A percentile compares a stretch with the other conserved stretches of the same genome.
These are phyloP conservation scores for Hypoxylon sp. DNA, from an alignment of 2,329 filamentous ascomycete species.

Conservation along the genomic window DNA sequence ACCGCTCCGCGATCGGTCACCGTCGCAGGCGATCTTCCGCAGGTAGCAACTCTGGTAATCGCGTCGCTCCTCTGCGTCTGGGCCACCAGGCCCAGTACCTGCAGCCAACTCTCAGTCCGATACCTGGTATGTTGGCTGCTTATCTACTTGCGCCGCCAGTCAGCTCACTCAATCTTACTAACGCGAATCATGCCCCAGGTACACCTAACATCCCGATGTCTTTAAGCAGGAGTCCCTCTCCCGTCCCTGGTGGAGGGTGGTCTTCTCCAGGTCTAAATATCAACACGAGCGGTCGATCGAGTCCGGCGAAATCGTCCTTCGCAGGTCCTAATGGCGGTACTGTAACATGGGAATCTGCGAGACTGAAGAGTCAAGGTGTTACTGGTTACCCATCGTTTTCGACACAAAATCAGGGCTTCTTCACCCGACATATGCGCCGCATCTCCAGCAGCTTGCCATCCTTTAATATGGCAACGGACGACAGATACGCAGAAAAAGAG, in stretches of 20 bases:
- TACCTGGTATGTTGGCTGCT: slow-evolving; percentile 64
- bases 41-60: slow-evolving; percentile 51
- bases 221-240: slow-evolving; percentile 88
- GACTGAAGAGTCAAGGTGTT: slow-evolving; percentile 79
- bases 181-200: slow-evolving; percentile 55
- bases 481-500: slow-evolving; percentile 80
- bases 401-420: slow-evolving; percentile 87
- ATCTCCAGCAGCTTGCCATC: slow-evolving; percentile 83
- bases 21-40: slow-evolving; percentile 65
- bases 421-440: slow-evolving; percentile 84
- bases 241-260: slow-evolving; percentile 87
- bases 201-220: slow-evolving; percentile 77
- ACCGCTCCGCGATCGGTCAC: slow-evolving; percentile 62
- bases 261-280: slow-evolving; percentile 83
- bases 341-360: slow-evolving; percentile 86
- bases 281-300: slow-evolving; percentile 75
- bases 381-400: slow-evolving; percentile 83
- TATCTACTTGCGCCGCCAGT: slow-evolving; percentile 30
- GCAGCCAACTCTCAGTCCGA: slow-evolving; percentile 62
- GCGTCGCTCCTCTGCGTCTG: slow-evolving; percentile 54
- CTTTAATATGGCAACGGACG: slow-evolving; percentile 67
- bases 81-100: slow-evolving; percentile 57
- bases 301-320: slow-evolving; percentile 67
- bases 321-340: slow-evolving; percentile 65
- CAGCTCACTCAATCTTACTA: slow-evolving; percentile 20